Percentiles rank a stretch among this genome's conserved stretches.
These are phyloP conservation scores for Lotus japonicus DNA, from an alignment of 306 rosid species.

Conservation along the genomic window DNA sequence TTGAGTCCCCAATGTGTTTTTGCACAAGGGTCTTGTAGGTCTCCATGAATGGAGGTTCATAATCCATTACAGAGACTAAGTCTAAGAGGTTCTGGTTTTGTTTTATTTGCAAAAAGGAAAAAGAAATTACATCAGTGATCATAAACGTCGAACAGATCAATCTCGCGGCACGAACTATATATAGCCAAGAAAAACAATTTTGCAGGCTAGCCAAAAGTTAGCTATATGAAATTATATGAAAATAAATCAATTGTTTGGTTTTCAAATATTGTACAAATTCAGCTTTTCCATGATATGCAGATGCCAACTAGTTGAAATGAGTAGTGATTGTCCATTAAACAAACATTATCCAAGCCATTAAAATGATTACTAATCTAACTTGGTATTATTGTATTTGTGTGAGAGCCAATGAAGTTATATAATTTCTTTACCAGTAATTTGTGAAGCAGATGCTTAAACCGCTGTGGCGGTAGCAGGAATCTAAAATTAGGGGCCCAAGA, in stretches of 20 bases:
- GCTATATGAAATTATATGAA: background rate
- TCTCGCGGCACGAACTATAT: too few relatives aligned
- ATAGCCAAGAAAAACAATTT: too few relatives aligned
- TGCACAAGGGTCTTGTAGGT: conserved; percentile 38
- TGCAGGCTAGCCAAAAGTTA: background rate
- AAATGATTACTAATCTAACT: too few relatives aligned
- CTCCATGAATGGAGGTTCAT: conserved; percentile 58
- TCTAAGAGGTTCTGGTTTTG: too few relatives aligned
- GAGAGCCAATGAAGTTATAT: too few relatives aligned
- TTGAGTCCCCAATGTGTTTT: background rate
- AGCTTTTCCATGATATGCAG: background rate
- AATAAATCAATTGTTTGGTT: background rate
- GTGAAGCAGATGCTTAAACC: background rate
- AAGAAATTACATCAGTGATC: too few relatives aligned
- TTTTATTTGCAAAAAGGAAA: too few relatives aligned
- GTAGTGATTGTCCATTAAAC: background rate
- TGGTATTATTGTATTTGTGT: too few relatives aligned
- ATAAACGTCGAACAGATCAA: too few relatives aligned
- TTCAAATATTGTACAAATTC: background rate
- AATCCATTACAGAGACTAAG: conserved; percentile 35
- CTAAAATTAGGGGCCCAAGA: too few relatives aligned
- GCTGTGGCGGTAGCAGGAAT: too few relatives aligned
- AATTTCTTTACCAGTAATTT: background rate
- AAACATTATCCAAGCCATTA: too few relatives aligned
- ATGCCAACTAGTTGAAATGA: background rate